Percentiles rank a stretch among this genome's conserved stretches.
phyloP scores from a whole-genome alignment of 805 yeast species.

The Yarrowia phangngaensis region DNA sequence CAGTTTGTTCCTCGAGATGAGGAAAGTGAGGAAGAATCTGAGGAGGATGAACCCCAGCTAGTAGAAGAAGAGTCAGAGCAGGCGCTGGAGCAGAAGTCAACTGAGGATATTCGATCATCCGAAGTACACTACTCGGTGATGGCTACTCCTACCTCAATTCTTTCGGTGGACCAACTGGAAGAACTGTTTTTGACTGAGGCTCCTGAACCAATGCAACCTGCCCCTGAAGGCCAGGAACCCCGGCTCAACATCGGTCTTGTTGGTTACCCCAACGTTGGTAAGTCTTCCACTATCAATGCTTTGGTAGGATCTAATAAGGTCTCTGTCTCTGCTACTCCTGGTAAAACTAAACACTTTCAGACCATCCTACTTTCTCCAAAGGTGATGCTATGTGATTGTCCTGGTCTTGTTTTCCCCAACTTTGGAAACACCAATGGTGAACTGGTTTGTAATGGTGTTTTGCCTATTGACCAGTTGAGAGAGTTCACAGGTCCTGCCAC shows the following conservation, averaged over 20 bases:
- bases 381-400: constrained; percentile 93
- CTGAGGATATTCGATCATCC: constrained; percentile 36
- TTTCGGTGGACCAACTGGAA: constrained; percentile 82
- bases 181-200: constrained; percentile 69
- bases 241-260: constrained; percentile 88
- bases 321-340: constrained; percentile 98
- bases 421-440: constrained; percentile 96
- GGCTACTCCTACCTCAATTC: constrained; percentile 57
- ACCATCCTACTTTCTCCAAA: constrained; percentile 80
- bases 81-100: constrained; percentile 36
- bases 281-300: constrained; percentile 97
- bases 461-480: constrained; percentile 94
- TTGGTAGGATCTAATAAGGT: constrained; percentile 94
- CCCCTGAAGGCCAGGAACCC: constrained; percentile 53
- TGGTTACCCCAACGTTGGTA: constrained; percentile 96
- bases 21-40: constrained; percentile 28
- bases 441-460: constrained; percentile 95
- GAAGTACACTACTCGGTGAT: constrained; percentile 33
- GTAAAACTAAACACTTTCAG: constrained; percentile 98
- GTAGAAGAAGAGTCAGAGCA: constrained; percentile 18
- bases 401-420: constrained; percentile 97
- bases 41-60: constrained; percentile 32
- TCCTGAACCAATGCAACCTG: constrained; percentile 47
- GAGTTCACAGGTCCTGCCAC: constrained; percentile 87
- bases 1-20: constrained; percentile 31